A percentile compares a stretch with the other conserved stretches of the same genome.
Conservation (phyloP, 768 basidiomycete species). For the Vararia minispora region DNA sequence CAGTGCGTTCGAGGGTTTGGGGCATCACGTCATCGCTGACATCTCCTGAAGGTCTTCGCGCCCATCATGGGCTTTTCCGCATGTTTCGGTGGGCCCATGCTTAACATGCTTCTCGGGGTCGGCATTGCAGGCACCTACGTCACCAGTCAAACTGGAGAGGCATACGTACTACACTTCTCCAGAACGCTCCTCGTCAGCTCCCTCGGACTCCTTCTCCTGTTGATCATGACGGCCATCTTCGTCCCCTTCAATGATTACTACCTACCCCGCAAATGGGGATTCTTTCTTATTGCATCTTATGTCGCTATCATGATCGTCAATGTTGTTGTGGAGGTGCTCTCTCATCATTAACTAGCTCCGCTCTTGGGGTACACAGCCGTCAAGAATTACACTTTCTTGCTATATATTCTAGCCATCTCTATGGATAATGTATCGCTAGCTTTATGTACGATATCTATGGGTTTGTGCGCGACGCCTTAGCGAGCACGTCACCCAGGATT, state of each 20-base stretch:
- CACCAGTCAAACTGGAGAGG: slow-evolving; percentile 47
- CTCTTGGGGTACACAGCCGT: no score
- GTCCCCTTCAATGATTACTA: slow-evolving; percentile 81
- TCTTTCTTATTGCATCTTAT: slow-evolving; percentile 69
- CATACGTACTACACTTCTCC: slow-evolving; percentile 70
- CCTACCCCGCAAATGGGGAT: slow-evolving; percentile 73
- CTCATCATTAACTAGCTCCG: no score
- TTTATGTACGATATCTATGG: no score
- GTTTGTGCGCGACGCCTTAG: no score
- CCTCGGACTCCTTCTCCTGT: slow-evolving; percentile 66
- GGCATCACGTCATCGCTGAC: not conserved
- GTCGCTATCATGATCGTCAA: slow-evolving; percentile 66
- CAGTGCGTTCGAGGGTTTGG: slow-evolving; percentile 33
- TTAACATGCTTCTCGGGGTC: slow-evolving; percentile 83
- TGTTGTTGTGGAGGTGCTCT: slow-evolving; percentile 66
- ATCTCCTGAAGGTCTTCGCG: slow-evolving; percentile 50
- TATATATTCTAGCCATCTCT: no score
- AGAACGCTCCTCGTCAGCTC: slow-evolving; percentile 78
- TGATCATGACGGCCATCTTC: slow-evolving; percentile 66
- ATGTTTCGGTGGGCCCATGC: slow-evolving; percentile 89
- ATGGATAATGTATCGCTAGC: no score
- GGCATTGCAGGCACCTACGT: slow-evolving; percentile 88
- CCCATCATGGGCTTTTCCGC: slow-evolving; percentile 94
- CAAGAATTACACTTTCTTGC: no score
- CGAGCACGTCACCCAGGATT: no score